Percentiles rank a stretch among this genome's conserved stretches.
Conservation (phyloP, 306 rosid species). For the Nissolia schottii region DNA sequence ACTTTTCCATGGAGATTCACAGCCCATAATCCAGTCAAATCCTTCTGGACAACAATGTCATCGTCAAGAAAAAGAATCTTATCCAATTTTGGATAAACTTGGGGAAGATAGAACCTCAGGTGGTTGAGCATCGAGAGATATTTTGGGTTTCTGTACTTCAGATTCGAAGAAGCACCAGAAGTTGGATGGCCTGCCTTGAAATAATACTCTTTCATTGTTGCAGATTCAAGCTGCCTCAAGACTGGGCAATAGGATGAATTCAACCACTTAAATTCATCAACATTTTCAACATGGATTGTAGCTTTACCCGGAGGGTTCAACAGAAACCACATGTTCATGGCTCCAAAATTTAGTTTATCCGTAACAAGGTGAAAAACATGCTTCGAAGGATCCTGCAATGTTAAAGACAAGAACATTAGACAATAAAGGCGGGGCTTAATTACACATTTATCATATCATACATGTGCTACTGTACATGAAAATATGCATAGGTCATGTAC, state of each 20-base stretch:
- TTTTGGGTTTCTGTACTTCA: slow-evolving; percentile 97
- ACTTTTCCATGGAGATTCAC: slow-evolving; percentile 86
- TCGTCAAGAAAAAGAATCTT: slow-evolving; percentile 95
- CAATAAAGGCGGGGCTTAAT: slow-evolving; percentile 5
- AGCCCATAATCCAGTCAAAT: slow-evolving; percentile 80
- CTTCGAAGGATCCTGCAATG: slow-evolving; percentile 81
- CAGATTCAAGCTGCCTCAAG: slow-evolving; percentile 83
- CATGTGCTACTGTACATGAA: background rate
- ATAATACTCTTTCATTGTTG: slow-evolving; percentile 89
- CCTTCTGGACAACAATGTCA: slow-evolving; percentile 98
- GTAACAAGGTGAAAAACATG: slow-evolving; percentile 97
- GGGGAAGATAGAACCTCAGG: slow-evolving; percentile 92
- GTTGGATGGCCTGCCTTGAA: slow-evolving; percentile 90
- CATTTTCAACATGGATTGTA: slow-evolving; percentile 83
- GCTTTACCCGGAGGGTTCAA: slow-evolving; percentile 96
- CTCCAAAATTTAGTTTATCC: slow-evolving; percentile 88
- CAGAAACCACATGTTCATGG: slow-evolving; percentile 99
- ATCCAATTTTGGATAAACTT: slow-evolving; percentile 86
- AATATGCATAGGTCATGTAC: background rate
- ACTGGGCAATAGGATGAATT: slow-evolving; percentile 96
- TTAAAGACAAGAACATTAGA: slow-evolving; percentile 32
- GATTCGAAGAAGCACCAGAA: slow-evolving; percentile 69
- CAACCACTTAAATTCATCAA: slow-evolving; percentile 90
- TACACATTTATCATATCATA: background rate
- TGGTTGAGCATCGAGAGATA: slow-evolving; percentile 97